Percentiles rank a stretch among this genome's conserved stretches.
phyloP scores from a whole-genome alignment of 768 basidiomycete genomes.

The Boletus tomentosulus region DNA sequence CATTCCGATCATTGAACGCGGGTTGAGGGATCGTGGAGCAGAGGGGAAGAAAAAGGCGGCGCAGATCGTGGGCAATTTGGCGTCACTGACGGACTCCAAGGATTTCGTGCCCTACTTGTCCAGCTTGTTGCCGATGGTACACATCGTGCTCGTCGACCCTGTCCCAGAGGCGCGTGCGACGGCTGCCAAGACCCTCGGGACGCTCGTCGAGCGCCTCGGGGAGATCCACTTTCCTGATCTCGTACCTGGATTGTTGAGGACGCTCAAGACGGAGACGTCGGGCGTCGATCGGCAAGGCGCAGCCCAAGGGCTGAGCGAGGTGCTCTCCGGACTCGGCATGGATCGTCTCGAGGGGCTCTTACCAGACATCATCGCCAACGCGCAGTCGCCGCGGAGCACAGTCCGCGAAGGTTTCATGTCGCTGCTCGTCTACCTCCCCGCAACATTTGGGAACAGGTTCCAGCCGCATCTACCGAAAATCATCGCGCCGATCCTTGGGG shows the following conservation, averaged over 20 bases:
- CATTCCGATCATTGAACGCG: conserved; percentile 91
- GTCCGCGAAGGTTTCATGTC: conserved; percentile 99
- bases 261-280: conserved; percentile 87
- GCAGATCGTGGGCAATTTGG: conserved; percentile 96
- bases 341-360: conserved; percentile 91
- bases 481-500: conserved; percentile 86
- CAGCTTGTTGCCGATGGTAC: conserved; percentile 84
- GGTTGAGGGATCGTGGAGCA: conserved; percentile 85
- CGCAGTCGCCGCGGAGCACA: conserved; percentile 83
- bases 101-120: conserved; percentile 96
- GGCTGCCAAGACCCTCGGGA: conserved; percentile 93
- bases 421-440: conserved; percentile 88
- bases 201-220: conserved; percentile 93
- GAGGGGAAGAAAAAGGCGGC: conserved; percentile 95
- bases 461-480: conserved; percentile 94
- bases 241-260: conserved; percentile 82
- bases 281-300: conserved; percentile 98
- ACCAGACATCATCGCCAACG: conserved; percentile 90
- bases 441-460: conserved; percentile 95
- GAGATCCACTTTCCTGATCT: conserved; percentile 94
- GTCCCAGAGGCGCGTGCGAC: conserved; percentile 98
- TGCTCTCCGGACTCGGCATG: conserved; percentile 95
- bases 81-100: conserved; percentile 81
- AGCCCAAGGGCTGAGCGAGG: conserved; percentile 94
- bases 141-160: conserved; percentile 90